Evolutionary conservation across 2,329 filamentous ascomycete genomes (phyloP), one percentile per base, ranked within the genome.

Genomic region (Eutypa lata): DNA sequence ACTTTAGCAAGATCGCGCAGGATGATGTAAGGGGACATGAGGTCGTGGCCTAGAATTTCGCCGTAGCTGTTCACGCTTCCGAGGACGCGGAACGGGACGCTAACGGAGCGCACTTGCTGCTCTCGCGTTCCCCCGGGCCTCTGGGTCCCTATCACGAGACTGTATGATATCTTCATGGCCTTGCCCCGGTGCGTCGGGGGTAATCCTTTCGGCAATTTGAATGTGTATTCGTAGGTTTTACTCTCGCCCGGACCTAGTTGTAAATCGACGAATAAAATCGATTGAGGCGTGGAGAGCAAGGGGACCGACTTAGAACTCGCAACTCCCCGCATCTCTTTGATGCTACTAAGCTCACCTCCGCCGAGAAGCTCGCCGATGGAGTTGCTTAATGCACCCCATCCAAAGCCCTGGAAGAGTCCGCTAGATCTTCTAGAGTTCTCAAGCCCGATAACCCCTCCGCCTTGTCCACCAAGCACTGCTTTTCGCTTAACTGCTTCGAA

Each of bases 401-500:
- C 92, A 59, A 97, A 86, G 2, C 89, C 82, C 48, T 89, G 87
- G 63, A 97, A 83, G 46, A 97, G 81, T 2, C 92, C 88, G 62
- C 86, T 91, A 49, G 90, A 84, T 53, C 86, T 82, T 68, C 90
- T 94, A 1, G 74, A 72, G 16, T 82, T 80, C 59, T 95, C 90
- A 10, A 96, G 75, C 11, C 90, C 90, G 48, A 96, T 85, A 2
- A 96, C 91, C 33, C 91, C 91, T 43, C 90, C 90, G 35, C 90
- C 90, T 64, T 96, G 91, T 1, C 89, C 89, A 47, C 91, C 90
- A 5, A 96, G 83, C 7, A 96, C 91, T 2, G 90, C 92, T 72
- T 96, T 97, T 54, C 92, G 83, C 70, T 99, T 99, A 38, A 97
- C 92, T 63, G 95, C 90, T 66, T 99, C 94, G 63, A 99, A 99